Evolutionary conservation across 768 basidiomycete genomes (phyloP), one percentile per base, ranked within the genome.

Genomic region (Cyclocybe cylindracea): DNA sequence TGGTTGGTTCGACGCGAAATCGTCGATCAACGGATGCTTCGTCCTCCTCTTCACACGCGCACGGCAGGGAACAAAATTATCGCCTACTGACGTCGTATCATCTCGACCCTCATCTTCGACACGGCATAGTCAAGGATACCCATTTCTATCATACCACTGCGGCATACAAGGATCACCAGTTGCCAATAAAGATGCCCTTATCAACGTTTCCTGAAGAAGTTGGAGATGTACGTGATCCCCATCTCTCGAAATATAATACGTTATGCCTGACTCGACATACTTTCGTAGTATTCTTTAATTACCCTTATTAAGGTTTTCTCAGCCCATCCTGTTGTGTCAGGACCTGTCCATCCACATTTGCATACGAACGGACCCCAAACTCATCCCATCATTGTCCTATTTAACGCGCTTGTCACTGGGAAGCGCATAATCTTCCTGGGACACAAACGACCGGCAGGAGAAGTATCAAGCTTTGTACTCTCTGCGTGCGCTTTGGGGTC

Each of bases 391-490:
- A 95, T 97, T 52, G 79, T 99, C 40, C 79, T 99, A 2, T 94
- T 96, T 76, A 99, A 99, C 68, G 97, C 95, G 3, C 81, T 99
- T 53, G 78, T 98, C 5, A 97, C 96, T 0, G 88, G 90, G 46
- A 97, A 98, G 61, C 87, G 95, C n/a, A 90, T 98, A 57, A 87
- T 98, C 57, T 98, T 98, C 71, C 73, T 98, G 48, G 94, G 95
- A 0, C 87, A 97, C 63, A 88, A 82, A 62, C 82, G 89, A 57
- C 91, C 94, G 34, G 95, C 96, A 0, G 89, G 91, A 10, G 84
- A 89, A 63, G 94, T 98, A 19, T 91, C 94, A 43, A 86, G 82
- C 58, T 92, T 91, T 66, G 97, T 99, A 5, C 78, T 98, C 10
- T 89, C 95, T 5, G 94, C 97, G 2, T 98, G 95, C 66, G 93